Evolutionary conservation across 2,329 filamentous ascomycete genomes (phyloP).

Genomic region (Penicillium paneum): DNA sequence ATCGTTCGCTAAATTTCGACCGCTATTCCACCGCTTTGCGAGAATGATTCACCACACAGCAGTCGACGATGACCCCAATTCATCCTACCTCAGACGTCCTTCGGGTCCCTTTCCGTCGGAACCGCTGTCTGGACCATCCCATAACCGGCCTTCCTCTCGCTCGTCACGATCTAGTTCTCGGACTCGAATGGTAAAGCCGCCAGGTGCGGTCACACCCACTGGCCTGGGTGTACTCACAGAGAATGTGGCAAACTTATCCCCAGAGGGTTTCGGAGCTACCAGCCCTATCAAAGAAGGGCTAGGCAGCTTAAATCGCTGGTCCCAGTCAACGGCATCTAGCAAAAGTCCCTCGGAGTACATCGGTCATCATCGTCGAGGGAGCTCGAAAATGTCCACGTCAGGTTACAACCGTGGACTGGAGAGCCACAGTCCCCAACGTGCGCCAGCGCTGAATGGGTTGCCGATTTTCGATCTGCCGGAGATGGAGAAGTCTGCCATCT

Average conservation of each 20-base stretch:
- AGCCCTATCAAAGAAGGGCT: constrained; percentile 44
- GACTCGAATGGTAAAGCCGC: constrained; percentile 16
- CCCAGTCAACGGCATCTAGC: constrained; percentile 55
- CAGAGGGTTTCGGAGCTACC: constrained; percentile 14
- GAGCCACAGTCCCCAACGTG: constrained; percentile 17
- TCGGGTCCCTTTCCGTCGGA: constrained; percentile 16
- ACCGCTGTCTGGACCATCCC: constrained; percentile 9
- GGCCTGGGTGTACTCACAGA: constrained; percentile 19
- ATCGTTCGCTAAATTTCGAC: neutral
- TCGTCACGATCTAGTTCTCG: constrained; percentile 21
- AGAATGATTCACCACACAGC: constrained; percentile 27
- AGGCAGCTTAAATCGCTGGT: constrained; percentile 56
- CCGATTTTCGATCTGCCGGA: constrained; percentile 21
- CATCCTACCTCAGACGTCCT: constrained; percentile 21
- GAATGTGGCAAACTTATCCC: constrained; percentile 12
- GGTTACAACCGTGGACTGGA: constrained; percentile 2
- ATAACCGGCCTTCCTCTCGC: constrained; percentile 20
- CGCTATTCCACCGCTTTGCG: constrained; percentile 1
- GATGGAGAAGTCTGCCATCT: constrained; percentile 19
- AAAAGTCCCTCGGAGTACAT: constrained; percentile 28
- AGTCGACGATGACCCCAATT: constrained; percentile 22
- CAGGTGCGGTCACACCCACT: constrained; percentile 15
- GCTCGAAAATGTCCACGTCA: constrained; percentile 24
- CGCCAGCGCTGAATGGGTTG: constrained; percentile 9
- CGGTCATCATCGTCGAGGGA: constrained; percentile 26